These are phyloP conservation scores for Pseudotulostoma volvatum DNA, from an alignment of 495 filamentous ascomycete genomes.

Conservation along the genomic window DNA sequence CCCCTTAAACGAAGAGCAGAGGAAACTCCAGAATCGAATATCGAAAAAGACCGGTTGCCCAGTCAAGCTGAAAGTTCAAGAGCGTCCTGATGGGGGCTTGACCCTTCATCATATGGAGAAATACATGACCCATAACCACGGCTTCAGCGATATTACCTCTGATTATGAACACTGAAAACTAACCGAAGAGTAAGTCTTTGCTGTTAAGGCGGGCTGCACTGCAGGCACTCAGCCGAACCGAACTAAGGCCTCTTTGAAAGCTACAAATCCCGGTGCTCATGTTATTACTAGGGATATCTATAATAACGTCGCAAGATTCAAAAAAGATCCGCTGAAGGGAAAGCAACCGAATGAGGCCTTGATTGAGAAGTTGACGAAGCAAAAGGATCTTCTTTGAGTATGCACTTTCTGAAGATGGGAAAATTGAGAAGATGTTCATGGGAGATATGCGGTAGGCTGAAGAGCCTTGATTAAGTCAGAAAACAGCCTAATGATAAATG, in stretches of 20 bases:
- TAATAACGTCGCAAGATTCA: background rate
- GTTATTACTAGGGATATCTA: background rate
- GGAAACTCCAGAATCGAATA: too few species aligned
- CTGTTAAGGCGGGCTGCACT: background rate
- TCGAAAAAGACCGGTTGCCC: too few species aligned
- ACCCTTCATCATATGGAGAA: too few species aligned
- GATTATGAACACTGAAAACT: too few species aligned
- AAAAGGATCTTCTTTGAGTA: background rate
- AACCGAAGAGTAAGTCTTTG: too few species aligned
- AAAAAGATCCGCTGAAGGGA: background rate
- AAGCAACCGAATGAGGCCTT: background rate
- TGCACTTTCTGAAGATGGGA: background rate
- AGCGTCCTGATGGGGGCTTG: too few species aligned
- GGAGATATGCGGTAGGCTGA: background rate
- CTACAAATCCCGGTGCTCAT: background rate
- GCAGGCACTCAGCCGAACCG: background rate
- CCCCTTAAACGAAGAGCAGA: too few species aligned
- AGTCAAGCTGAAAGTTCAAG: too few species aligned
- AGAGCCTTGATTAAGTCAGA: background rate
- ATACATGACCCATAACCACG: too few species aligned
- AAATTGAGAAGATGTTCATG: background rate
- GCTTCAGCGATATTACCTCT: too few species aligned
- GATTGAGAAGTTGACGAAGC: background rate
- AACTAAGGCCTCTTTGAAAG: background rate
- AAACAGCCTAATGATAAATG: too few species aligned